Conservation (phyloP, 257 asterid species). For the Nemophila menziesii region DNA sequence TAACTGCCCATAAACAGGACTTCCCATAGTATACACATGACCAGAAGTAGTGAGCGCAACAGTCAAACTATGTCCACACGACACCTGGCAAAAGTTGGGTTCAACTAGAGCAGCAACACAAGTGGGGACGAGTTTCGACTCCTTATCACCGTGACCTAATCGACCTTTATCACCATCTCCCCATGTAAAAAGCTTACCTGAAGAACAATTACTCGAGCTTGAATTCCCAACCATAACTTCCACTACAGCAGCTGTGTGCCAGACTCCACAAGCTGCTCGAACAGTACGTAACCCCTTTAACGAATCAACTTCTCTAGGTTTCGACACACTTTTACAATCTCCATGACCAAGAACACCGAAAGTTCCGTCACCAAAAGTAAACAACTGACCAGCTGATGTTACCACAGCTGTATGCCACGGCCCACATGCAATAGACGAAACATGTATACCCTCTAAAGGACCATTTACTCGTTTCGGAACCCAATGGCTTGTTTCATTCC, state of each 20-base stretch:
- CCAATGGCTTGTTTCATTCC: slow-evolving; percentile 88
- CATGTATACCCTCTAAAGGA: slow-evolving; percentile 76
- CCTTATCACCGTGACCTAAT: slow-evolving; percentile 87
- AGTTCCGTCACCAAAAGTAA: slow-evolving; percentile 90
- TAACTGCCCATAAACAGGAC: slow-evolving; percentile 85
- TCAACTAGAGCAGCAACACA: slow-evolving; percentile 91
- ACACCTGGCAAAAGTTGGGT: slow-evolving; percentile 75
- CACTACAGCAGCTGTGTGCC: slow-evolving; percentile 98
- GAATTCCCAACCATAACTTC: slow-evolving; percentile 89
- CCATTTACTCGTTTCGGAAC: slow-evolving; percentile 82
- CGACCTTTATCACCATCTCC: slow-evolving; percentile 91
- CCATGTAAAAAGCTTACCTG: slow-evolving; percentile 91
- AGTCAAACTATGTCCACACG: slow-evolving; percentile 93
- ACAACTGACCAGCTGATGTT: slow-evolving; percentile 86
- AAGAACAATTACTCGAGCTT: slow-evolving; percentile 71
- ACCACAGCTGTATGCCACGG: slow-evolving; percentile 97
- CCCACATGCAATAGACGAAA: slow-evolving; percentile 77
- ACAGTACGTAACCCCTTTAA: slow-evolving; percentile 87
- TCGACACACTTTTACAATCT: slow-evolving; percentile 50
- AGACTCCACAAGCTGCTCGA: slow-evolving; percentile 83
- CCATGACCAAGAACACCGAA: slow-evolving; percentile 97
- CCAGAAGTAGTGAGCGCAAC: slow-evolving; percentile 89
- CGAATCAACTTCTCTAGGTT: slow-evolving; percentile 84
- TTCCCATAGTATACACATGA: slow-evolving; percentile 81
- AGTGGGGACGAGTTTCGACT: slow-evolving; percentile 75